Evolutionary conservation across 768 basidiomycete species (phyloP).

Genomic region (Fomitopsis serialis): DNA sequence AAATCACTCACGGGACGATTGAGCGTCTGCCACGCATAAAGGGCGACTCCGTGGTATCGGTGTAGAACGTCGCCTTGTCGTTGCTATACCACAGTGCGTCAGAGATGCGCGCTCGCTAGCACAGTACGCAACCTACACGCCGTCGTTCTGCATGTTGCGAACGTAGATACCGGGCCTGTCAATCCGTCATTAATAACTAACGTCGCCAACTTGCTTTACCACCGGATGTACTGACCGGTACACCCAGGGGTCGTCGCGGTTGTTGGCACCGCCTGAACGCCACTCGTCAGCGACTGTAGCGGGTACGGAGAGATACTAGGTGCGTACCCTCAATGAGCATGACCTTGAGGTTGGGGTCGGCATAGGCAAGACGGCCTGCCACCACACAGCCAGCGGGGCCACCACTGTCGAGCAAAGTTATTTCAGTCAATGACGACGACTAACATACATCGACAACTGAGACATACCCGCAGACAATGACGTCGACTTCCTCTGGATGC

Average conservation of each 20-base stretch:
- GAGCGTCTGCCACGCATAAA: slow-evolving; percentile 57
- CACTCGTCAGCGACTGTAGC: neutral
- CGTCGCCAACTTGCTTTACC: neutral
- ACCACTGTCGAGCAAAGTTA: slow-evolving; percentile 31
- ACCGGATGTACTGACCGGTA: slow-evolving; percentile 37
- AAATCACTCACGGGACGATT: slow-evolving; percentile 55
- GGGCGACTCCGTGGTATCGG: slow-evolving; percentile 51
- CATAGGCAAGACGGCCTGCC: slow-evolving; percentile 64
- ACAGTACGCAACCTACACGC: slow-evolving; percentile 39
- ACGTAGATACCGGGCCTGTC: slow-evolving; percentile 61
- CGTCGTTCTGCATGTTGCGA: slow-evolving; percentile 66
- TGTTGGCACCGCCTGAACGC: slow-evolving; percentile 54
- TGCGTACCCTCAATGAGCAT: slow-evolving; percentile 65
- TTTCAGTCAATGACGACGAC: neutral
- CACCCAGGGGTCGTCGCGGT: slow-evolving; percentile 71
- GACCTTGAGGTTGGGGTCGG: slow-evolving; percentile 68
- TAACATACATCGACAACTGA: neutral
- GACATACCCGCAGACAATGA: slow-evolving; percentile 57
- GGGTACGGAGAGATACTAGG: neutral
- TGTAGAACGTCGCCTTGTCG: slow-evolving; percentile 71
- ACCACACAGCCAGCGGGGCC: slow-evolving; percentile 68
- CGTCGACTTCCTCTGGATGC: slow-evolving; percentile 68
- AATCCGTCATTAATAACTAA: neutral
- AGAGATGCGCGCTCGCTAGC: neutral
- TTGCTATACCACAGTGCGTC: slow-evolving; percentile 36